Base-by-base conservation (phyloP, 1,284 basidiomycete genomes). In the Cutaneotrichosporon sp. region DNA sequence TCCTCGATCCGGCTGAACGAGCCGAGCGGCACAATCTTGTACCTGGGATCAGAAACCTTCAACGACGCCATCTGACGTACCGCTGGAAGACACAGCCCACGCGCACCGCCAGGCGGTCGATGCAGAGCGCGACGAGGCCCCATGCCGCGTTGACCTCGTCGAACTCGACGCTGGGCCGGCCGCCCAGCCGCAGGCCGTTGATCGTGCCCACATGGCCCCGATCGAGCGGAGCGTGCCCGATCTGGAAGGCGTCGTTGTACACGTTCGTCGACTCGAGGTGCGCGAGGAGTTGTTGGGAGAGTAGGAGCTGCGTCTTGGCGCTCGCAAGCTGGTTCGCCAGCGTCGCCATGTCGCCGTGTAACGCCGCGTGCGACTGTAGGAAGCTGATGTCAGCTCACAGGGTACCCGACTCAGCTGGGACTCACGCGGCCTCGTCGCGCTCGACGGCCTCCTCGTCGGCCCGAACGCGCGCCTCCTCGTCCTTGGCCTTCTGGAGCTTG, bases 101-200 rank as follows among this genome's bases (percentile, higher is more conserved):
- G 76, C 95, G 95, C 60, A 89, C 84, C 4, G 92, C 91, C 55
- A 99, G 86, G 5, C 93, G 93, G 70, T 95, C 91, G 16, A 99
- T 82, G 56, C 98, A 83, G 22, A 99, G 82, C n/a, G 95, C 83
- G 0, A 93, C 92, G 73, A 98, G 91, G 0, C 97, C 97, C 93
- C 95, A 97, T 3, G 97, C 97, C 6, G 97, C 97, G 74, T 99
- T 99, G 78, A 99, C 94, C 80, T 99, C 97, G 6, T 91, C 87
- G 95, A 95, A 99, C 74, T 98, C 95, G 29, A 99, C 92, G 85
- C 91, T 69, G 0, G 72, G 88, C 11, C 95, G 86, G 63, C 95
- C 85, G 1, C 97, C 97, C 16, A 99, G 81, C 25, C 97, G 85
- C 16, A 99, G 83, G 1, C 94, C 94, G 73, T 99, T 99, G 79